Conservation (phyloP, 441 rosid genomes). For the Erodium trifolium region DNA sequence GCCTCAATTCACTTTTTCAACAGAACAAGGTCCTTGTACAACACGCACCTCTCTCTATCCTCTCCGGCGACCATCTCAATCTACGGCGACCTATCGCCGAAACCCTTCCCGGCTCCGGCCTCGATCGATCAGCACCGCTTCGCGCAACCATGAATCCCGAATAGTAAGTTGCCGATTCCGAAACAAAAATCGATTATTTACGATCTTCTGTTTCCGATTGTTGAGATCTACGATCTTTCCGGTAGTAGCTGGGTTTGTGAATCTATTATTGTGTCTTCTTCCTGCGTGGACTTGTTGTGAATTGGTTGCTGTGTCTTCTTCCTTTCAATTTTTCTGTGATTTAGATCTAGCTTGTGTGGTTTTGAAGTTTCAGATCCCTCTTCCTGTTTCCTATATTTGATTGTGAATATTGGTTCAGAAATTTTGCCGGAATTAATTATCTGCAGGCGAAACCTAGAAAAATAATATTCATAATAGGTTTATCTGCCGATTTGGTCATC, state of each 20-base stretch:
- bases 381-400: background rate
- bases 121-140: slow-evolving; percentile 16
- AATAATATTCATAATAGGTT: background rate
- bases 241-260: background rate
- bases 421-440: background rate
- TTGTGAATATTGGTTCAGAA: background rate
- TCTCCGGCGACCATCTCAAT: no score
- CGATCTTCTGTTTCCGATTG: background rate
- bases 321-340: background rate
- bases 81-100: slow-evolving; percentile 22
- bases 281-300: no score
- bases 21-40: no score
- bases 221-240: background rate
- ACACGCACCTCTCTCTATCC: no score
- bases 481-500: no score
- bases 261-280: no score
- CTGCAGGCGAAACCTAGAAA: background rate
- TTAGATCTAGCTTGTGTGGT: background rate
- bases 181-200: no score
- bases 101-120: background rate
- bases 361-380: background rate
- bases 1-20: no score
- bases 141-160: slow-evolving; percentile 74
- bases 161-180: slow-evolving; percentile 44
- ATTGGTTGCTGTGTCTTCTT: no score